A percentile compares a stretch with the other conserved stretches of the same genome.
phyloP scores from a whole-genome alignment of 1,139 yeast genomes.

The Blastobotrys serpentis region DNA sequence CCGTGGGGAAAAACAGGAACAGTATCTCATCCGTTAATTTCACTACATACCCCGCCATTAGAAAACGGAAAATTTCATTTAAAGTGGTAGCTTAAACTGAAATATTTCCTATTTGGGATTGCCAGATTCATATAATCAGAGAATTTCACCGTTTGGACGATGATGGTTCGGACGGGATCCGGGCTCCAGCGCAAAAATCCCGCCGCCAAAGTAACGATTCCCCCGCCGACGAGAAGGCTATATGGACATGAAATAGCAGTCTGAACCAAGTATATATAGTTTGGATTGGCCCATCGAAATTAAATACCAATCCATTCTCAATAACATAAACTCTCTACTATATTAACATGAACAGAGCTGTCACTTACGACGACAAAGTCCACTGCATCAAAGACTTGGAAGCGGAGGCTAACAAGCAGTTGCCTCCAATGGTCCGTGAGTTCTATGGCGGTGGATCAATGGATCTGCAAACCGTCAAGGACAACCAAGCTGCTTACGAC shows the following conservation, averaged over 20 bases:
- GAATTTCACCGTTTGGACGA: too few relatives aligned
- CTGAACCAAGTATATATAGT: neutral
- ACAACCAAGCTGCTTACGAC: conserved; percentile 31
- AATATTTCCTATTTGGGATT: neutral
- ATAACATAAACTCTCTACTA: too few relatives aligned
- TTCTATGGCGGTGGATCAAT: conserved; percentile 38
- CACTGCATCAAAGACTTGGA: conserved; percentile 25
- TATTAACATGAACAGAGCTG: conserved; percentile 18
- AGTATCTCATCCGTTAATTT: too few relatives aligned
- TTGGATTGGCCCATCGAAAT: neutral
- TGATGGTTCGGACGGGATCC: neutral
- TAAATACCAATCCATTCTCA: too few relatives aligned
- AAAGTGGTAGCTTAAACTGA: too few relatives aligned
- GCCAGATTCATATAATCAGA: neutral
- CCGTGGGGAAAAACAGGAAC: too few relatives aligned
- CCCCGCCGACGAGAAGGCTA: neutral
- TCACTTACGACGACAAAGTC: conserved; percentile 18
- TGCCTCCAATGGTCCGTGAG: conserved; percentile 32
- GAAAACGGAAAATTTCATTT: too few relatives aligned
- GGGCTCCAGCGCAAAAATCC: neutral
- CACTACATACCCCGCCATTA: too few relatives aligned
- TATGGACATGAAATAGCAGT: neutral
- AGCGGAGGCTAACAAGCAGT: conserved; percentile 18
- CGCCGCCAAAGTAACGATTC: too few relatives aligned
- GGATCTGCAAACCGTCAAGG: conserved; percentile 32